Conservation (phyloP, 2,329 filamentous ascomycete species). For the Trichoderma guizhouense region DNA sequence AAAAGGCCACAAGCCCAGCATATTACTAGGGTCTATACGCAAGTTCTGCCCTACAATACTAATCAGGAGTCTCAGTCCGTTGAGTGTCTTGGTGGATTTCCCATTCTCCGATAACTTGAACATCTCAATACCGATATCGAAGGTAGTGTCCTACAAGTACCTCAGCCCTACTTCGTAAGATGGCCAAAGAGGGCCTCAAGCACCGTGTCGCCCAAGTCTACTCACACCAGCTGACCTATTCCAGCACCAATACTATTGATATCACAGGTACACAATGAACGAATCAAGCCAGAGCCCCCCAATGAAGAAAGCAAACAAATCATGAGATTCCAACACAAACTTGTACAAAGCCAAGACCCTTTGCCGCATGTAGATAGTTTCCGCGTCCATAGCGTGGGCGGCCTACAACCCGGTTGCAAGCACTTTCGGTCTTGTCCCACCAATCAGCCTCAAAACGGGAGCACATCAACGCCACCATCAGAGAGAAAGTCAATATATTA, state of each 20-base stretch:
- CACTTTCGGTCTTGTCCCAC: not conserved
- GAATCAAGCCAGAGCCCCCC: not conserved
- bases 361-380: not conserved
- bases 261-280: not conserved
- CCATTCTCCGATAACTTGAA: not conserved
- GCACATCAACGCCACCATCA: not conserved
- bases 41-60: not conserved
- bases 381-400: not conserved
- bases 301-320: not conserved
- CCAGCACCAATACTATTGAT: not conserved
- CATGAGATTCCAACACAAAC: not conserved
- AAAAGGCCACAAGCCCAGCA: not conserved
- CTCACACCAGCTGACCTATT: not conserved
- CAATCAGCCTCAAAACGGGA: not conserved
- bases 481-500: constrained; percentile 1
- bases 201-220: not conserved
- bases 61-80: not conserved
- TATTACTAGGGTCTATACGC: not conserved
- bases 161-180: not conserved
- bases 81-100: not conserved
- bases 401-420: constrained; percentile 3
- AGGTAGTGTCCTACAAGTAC: not conserved
- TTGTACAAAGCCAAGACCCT: not conserved
- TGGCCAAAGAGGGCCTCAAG: not conserved
- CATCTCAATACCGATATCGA: not conserved